Percentiles rank a stretch among this genome's conserved stretches.
Conservation (phyloP, 2,329 filamentous ascomycete species). For the Trichophyton schoenleinii region DNA sequence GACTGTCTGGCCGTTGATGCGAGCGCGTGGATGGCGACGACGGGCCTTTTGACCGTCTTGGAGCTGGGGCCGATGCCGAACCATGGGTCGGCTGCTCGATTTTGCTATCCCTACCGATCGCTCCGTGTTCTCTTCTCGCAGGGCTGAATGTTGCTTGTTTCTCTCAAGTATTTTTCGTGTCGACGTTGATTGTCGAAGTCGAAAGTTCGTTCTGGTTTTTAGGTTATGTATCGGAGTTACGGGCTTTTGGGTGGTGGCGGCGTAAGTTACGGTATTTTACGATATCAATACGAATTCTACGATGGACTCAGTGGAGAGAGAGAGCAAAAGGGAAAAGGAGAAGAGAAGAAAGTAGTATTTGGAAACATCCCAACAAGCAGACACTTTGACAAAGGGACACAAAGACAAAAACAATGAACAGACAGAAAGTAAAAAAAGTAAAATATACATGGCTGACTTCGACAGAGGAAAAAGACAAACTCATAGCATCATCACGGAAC, state of each 20-base stretch:
- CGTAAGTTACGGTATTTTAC: slow-evolving; percentile 3
- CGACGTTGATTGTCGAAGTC: no score
- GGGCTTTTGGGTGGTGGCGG: background rate
- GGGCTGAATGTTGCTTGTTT: no score
- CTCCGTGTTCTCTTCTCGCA: no score
- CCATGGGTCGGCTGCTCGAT: background rate
- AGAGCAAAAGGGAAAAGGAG: background rate
- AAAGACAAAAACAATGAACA: slow-evolving; percentile 8
- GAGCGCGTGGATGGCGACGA: background rate
- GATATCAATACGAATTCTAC: background rate
- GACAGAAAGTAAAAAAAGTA: slow-evolving; percentile 6
- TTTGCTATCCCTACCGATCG: background rate
- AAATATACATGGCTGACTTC: background rate
- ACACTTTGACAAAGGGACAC: background rate
- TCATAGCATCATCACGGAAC: slow-evolving; percentile 11
- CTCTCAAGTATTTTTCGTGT: no score
- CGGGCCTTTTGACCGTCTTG: background rate
- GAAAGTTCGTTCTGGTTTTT: no score
- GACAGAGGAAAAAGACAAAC: slow-evolving; percentile 6
- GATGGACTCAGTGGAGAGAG: background rate
- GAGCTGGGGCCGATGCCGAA: background rate
- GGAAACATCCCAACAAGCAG: slow-evolving; percentile 3
- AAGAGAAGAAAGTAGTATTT: slow-evolving; percentile 8
- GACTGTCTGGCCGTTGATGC: background rate
- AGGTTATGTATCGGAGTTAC: background rate